Evolutionary conservation across 805 yeast species (phyloP), one percentile per base, ranked within the genome.

Genomic region (Metschnikowia continentalis): DNA sequence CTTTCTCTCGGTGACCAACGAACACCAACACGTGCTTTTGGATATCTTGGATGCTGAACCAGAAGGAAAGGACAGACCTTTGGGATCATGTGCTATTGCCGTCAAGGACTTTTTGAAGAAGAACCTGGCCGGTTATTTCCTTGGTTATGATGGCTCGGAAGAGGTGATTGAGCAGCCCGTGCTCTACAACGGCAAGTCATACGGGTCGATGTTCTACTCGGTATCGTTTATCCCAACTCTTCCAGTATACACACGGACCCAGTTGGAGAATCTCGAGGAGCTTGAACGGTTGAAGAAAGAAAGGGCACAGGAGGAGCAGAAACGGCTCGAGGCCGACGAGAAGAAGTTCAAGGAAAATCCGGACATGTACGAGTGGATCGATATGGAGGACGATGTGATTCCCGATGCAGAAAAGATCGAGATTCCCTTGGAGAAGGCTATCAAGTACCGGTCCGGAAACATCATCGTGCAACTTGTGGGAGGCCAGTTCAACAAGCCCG

Each of bases 41-140:
- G 81, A 81, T 51, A 70, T 84, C 47, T 78, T 79, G 78, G 94
- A 88, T 67, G 83, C 80, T 45, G 90, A 87, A 65, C 73, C 75
- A 19, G 74, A 79, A 32, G 82, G 81, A 30, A 79, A 78, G 50
- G 90, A 86, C 64, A 77, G 90, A 60, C 61, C 78, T 1, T 70
- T 88, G 57, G 95, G 94, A 13, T 66, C 78, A 3, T 74, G 80
- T 33, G 75, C 79, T 23, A 66, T 85, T 22, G 69, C 81, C 10
- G 71, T 80, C 13, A 63, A 74, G 26, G 78, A 80, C 26, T 76
- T 76, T 52, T 66, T 83, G 57, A 72, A 74, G 60, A 75, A 73
- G 59, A 75, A 76, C 55, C 66, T 68, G 1, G 64, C 77, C 35
- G 84, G 82, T 1, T 67, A 71, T 43, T 80, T 63, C 54, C 60